These are phyloP conservation scores for Phytophthora brassicae DNA, from an alignment of 352 stramenopile species.

Conservation along the genomic window DNA sequence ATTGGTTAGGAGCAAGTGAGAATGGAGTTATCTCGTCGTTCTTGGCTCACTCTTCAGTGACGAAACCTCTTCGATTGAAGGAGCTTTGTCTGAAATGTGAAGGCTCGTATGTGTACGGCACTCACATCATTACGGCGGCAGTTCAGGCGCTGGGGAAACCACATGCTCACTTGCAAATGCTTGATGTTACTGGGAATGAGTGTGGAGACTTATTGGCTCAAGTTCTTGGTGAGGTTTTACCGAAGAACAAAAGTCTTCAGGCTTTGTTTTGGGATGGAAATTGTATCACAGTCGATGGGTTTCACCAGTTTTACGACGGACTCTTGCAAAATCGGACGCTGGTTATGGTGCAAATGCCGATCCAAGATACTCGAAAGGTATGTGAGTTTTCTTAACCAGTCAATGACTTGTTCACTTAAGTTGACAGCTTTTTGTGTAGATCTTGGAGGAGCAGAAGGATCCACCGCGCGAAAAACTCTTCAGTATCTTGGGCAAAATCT, in stretches of 20 bases:
- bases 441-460: conserved; percentile 69
- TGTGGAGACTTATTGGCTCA: conserved; percentile 62
- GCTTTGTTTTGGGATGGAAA: conserved; percentile 83
- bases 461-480: conserved; percentile 73
- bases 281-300: conserved; percentile 70
- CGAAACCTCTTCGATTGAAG: conserved; percentile 43
- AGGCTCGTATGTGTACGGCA: conserved; percentile 52
- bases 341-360: conserved; percentile 74
- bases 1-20: conserved; percentile 22
- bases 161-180: conserved; percentile 49
- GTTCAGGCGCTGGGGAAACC: conserved; percentile 48
- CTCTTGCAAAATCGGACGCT: conserved; percentile 62
- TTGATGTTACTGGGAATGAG: conserved; percentile 76
- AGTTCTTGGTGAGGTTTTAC: conserved; percentile 48
- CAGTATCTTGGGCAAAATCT: conserved; percentile 70
- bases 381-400: conserved; percentile 1
- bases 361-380: conserved; percentile 73
- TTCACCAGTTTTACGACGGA: conserved; percentile 62
- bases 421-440: conserved; percentile 31
- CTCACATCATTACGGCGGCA: conserved; percentile 45
- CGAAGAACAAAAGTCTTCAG: conserved; percentile 56
- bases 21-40: conserved; percentile 10
- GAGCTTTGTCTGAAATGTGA: conserved; percentile 64
- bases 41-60: conserved; percentile 11
- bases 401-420: neutral